Base-by-base conservation (phyloP, 768 basidiomycete species). In the Dentipellis sp. region DNA sequence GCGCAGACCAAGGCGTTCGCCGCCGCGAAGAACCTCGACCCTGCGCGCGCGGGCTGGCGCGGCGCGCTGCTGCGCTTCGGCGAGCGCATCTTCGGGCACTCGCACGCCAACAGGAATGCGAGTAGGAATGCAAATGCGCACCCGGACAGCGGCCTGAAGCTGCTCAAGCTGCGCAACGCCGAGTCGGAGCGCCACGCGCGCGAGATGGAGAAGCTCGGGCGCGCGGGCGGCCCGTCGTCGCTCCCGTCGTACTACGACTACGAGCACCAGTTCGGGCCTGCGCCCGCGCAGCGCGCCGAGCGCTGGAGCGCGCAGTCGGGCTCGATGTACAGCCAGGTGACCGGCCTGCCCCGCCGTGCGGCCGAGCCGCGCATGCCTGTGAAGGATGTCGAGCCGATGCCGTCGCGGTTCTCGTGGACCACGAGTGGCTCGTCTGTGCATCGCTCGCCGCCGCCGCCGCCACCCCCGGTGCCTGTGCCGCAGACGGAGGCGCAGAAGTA, bases 281-380 rank as follows among this genome's bases (percentile, higher is more conserved):
- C 50, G 56, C 60, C 50, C 12, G 55, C 45, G 19, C 51, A 55
- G 21, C 58, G 53, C 42, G 53, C 47, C 19, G 53, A 52, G 23
- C 62, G 68, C 52, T 52, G 66, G 46, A 65, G 62, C 69, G 50
- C 69, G 68, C 58, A 64, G 65, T 55, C 47, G 58, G 71, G 69
- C 16, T 84, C 82, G 46, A 64, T 91, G 39, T 91, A 84, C 68
- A 82, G 86, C 56, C 79, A 86, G 66, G 65, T 82, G 50, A 91
- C 86, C 10, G 87, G 88, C 17, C 64, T 74, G 37, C 81, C 80
- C 59, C 77, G 79, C 35, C 72, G 72, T 23, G 78, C 74, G 42
- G 83, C 88, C 6, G 84, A 88, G 63, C 81, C 86, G n/a, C 78
- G 87, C n/a, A 79, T 84, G 68, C 86, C 88, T 17, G 75, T 88